Percentiles rank a stretch among this genome's conserved stretches.
phyloP scores from a whole-genome alignment of 495 filamentous ascomycete genomes.

The Tetracladium setigerum region DNA sequence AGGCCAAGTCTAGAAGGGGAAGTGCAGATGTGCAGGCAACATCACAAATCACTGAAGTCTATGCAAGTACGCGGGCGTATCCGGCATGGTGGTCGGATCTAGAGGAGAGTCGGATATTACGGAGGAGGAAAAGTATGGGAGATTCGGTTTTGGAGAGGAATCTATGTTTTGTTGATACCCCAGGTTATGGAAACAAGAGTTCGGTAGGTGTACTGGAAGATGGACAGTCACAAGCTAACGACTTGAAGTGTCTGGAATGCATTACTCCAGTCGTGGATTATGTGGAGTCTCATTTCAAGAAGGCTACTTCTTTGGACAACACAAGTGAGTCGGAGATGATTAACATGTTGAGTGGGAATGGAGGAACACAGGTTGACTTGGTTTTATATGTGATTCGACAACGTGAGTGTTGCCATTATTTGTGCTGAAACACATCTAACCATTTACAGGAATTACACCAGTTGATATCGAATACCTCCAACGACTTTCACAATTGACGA shows the following conservation, averaged over 20 bases:
- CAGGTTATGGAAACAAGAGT: conserved; percentile 56
- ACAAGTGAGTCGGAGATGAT: conserved; percentile 68
- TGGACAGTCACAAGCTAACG: conserved; percentile 1
- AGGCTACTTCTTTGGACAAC: conserved; percentile 48
- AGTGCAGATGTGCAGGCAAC: conserved; percentile 29
- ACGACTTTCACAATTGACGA: conserved; percentile 69
- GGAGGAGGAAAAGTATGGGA: conserved; percentile 69
- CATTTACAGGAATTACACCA: conserved; percentile 52
- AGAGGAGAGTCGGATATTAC: conserved; percentile 61
- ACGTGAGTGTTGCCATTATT: conserved; percentile 36
- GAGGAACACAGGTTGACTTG: conserved; percentile 83
- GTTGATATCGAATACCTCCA: conserved; percentile 72
- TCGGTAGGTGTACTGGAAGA: conserved; percentile 36
- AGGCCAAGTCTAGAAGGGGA: conserved; percentile 22
- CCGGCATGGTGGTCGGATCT: conserved; percentile 93
- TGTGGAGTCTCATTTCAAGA: conserved; percentile 64
- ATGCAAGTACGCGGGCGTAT: conserved; percentile 89
- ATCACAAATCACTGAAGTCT: conserved; percentile 64
- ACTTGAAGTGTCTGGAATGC: conserved; percentile 46
- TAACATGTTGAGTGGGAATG: conserved; percentile 73
- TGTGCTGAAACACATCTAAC: conserved; percentile 16
- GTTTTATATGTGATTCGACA: conserved; percentile 73
- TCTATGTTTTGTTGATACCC: conserved; percentile 90
- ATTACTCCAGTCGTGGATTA: conserved; percentile 67
- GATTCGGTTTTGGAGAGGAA: conserved; percentile 87